Percentiles rank a stretch among this genome's conserved stretches.
These are phyloP conservation scores for Phytophthora capsici DNA, from an alignment of 352 stramenopile species.

Conservation along the genomic window DNA sequence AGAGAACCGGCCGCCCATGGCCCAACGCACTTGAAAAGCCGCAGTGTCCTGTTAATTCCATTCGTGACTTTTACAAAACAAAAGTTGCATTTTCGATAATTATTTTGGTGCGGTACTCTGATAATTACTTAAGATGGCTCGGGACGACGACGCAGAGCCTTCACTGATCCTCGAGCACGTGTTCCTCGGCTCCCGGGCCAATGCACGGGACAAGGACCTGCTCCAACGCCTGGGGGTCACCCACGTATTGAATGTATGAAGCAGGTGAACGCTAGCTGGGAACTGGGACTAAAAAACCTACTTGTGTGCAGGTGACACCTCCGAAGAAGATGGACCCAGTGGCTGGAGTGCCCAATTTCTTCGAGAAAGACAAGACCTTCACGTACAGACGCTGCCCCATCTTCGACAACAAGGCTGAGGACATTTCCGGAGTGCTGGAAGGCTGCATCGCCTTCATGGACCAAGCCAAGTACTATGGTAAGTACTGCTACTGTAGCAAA, in stretches of 20 bases:
- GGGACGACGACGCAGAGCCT: conserved; percentile 45
- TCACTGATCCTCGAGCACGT: conserved; percentile 74
- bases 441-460: conserved; percentile 91
- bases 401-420: conserved; percentile 92
- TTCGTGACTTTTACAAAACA: neutral
- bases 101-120: neutral
- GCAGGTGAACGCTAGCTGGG: neutral
- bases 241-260: conserved; percentile 82
- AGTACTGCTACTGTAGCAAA: neutral
- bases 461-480: conserved; percentile 92
- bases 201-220: conserved; percentile 72
- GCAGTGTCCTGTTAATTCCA: no score
- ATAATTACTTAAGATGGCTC: conserved; percentile 7
- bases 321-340: conserved; percentile 79
- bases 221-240: conserved; percentile 73
- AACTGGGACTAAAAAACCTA: no score
- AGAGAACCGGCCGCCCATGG: conserved; percentile 76
- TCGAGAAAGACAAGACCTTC: conserved; percentile 86
- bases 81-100: neutral
- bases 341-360: conserved; percentile 91
- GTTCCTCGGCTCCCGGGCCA: conserved; percentile 68
- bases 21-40: conserved; percentile 16
- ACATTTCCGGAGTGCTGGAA: conserved; percentile 84
- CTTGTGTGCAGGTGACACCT: conserved; percentile 80
- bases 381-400: conserved; percentile 86